Conservation (phyloP, 2,329 filamentous ascomycete genomes). For the Verticillium alfalfae region DNA sequence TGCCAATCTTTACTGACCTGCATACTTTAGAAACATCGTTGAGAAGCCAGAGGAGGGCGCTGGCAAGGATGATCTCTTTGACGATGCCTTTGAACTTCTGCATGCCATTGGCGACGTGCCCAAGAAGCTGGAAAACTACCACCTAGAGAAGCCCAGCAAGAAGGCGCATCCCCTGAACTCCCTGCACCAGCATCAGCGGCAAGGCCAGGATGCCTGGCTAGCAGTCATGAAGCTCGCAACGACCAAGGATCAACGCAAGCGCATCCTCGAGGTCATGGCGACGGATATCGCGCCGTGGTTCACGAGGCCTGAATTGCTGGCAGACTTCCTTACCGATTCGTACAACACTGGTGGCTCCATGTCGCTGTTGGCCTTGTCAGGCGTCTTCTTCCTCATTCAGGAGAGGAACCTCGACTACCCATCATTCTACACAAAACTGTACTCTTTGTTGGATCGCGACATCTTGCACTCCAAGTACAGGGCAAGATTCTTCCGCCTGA, state of each 20-base stretch:
- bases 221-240: slow-evolving; percentile 64
- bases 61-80: slow-evolving; percentile 34
- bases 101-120: slow-evolving; percentile 67
- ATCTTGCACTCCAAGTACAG: slow-evolving; percentile 92
- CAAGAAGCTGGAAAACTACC: slow-evolving; percentile 64
- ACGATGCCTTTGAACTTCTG: slow-evolving; percentile 57
- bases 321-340: slow-evolving; percentile 95
- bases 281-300: slow-evolving; percentile 85
- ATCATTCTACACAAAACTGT: slow-evolving; percentile 88
- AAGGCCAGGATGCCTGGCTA: slow-evolving; percentile 83
- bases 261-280: slow-evolving; percentile 68
- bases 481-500: slow-evolving; percentile 84
- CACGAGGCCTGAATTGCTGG: slow-evolving; percentile 76
- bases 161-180: slow-evolving; percentile 63
- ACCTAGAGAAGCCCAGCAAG: slow-evolving; percentile 57
- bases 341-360: slow-evolving; percentile 83
- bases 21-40: slow-evolving; percentile 21
- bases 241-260: slow-evolving; percentile 70
- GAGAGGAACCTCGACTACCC: slow-evolving; percentile 95
- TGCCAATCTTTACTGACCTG: slow-evolving; percentile 3
- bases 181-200: slow-evolving; percentile 66
- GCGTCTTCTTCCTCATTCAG: slow-evolving; percentile 91
- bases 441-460: slow-evolving; percentile 80
- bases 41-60: slow-evolving; percentile 12
- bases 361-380: slow-evolving; percentile 82